Evolutionary conservation across 139 green algal species (phyloP).

Genomic region (Chlamydomonas applanata): DNA sequence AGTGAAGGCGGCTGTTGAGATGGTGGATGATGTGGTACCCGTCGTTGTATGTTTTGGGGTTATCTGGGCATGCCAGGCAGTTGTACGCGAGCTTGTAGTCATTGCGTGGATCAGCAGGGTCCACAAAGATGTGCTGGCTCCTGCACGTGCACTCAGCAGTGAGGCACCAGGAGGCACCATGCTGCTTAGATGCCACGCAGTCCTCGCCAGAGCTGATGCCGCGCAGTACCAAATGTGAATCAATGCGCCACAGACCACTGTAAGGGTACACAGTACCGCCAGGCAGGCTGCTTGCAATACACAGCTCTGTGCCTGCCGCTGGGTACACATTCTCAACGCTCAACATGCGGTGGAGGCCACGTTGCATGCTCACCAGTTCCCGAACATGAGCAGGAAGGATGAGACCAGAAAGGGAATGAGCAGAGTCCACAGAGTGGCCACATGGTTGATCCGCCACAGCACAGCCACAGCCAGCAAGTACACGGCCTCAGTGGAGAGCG

Average conservation of each 20-base stretch:
- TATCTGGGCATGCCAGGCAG: constrained; percentile 71
- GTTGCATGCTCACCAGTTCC: constrained; percentile 85
- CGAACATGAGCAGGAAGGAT: constrained; percentile 85
- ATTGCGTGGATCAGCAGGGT: constrained; percentile 30
- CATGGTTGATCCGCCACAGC: constrained; percentile 38
- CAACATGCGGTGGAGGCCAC: too few species aligned
- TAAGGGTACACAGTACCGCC: too few species aligned
- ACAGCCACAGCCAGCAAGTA: constrained; percentile 27
- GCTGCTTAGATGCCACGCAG: too few species aligned
- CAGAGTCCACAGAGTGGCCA: constrained; percentile 70
- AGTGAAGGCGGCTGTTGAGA: constrained; percentile 81
- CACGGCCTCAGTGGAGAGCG: constrained; percentile 18
- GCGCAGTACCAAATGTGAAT: too few species aligned
- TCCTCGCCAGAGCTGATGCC: too few species aligned
- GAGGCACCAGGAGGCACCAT: too few species aligned
- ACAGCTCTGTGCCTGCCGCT: too few species aligned
- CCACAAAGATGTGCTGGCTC: constrained; percentile 88
- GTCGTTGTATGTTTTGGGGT: constrained; percentile 84
- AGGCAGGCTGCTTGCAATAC: too few species aligned
- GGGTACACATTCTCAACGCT: too few species aligned
- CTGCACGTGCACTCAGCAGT: too few species aligned
- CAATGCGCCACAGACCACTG: too few species aligned
- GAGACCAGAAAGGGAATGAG: constrained; percentile 70
- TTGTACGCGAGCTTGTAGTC: constrained; percentile 80
- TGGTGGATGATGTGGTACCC: constrained; percentile 92